phyloP scores from a whole-genome alignment of 305 asterid genomes.

The Solanum hybrid region DNA sequence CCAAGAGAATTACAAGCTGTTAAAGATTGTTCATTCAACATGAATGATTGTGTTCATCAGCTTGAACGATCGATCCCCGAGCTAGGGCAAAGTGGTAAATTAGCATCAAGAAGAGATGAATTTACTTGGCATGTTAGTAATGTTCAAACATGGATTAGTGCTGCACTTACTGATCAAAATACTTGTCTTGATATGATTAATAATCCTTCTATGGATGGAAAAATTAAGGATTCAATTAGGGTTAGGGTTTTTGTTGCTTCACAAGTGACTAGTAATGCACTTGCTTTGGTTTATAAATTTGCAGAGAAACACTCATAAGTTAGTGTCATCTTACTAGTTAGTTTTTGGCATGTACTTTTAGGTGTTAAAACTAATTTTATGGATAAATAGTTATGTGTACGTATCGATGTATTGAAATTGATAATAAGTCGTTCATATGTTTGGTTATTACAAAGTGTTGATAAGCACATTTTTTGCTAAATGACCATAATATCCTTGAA shows the following conservation, averaged over 20 bases:
- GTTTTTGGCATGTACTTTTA: neutral
- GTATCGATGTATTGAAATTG: neutral
- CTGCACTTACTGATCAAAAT: constrained; percentile 18
- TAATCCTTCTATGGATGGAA: constrained; percentile 12
- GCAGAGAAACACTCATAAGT: constrained; percentile 8
- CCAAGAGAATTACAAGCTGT: neutral
- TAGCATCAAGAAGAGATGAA: neutral
- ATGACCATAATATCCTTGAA: neutral
- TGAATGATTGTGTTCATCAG: constrained; percentile 7
- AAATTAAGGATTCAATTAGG: constrained; percentile 14
- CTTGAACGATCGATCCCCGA: constrained; percentile 7
- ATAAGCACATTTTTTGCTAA: neutral
- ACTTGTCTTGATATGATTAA: constrained; percentile 23
- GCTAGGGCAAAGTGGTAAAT: constrained; percentile 3
- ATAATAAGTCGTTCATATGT: neutral
- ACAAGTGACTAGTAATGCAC: constrained; percentile 32
- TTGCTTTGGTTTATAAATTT: constrained; percentile 25
- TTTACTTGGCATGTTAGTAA: constrained; percentile 18
- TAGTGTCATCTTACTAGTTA: neutral
- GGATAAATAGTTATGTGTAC: neutral
- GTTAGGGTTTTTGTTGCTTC: constrained; percentile 13
- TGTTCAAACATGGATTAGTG: constrained; percentile 16
- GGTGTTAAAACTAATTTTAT: neutral
- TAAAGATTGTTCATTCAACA: constrained; percentile 2
- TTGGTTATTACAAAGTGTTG: neutral